These are phyloP conservation scores for Austroboletus eburneus DNA, from an alignment of 768 basidiomycete genomes.

Conservation along the genomic window DNA sequence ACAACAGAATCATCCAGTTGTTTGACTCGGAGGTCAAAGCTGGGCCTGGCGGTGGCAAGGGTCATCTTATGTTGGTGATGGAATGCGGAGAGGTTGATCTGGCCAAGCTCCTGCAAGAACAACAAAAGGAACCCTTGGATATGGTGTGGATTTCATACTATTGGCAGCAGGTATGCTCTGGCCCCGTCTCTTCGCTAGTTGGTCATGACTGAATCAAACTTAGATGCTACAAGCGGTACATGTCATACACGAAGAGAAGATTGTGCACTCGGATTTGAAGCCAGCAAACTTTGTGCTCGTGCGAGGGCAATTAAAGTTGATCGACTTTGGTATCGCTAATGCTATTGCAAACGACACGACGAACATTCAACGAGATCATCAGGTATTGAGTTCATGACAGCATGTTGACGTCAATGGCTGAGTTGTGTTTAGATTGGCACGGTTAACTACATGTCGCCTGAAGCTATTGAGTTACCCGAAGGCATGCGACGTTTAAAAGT, in stretches of 20 bases:
- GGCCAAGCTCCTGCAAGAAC: slow-evolving; percentile 76
- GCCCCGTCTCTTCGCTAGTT: not conserved
- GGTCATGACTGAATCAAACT: not conserved
- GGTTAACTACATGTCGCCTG: slow-evolving; percentile 98
- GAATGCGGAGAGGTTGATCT: slow-evolving; percentile 96
- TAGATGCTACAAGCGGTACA: slow-evolving; percentile 99
- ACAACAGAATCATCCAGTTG: slow-evolving; percentile 85
- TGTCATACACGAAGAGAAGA: slow-evolving; percentile 96
- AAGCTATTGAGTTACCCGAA: slow-evolving; percentile 87
- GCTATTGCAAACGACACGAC: slow-evolving; percentile 98
- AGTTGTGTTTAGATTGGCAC: slow-evolving; percentile 71
- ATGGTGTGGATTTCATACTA: slow-evolving; percentile 94
- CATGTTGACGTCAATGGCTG: not conserved
- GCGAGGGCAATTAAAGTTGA: slow-evolving; percentile 90
- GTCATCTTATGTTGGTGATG: slow-evolving; percentile 84
- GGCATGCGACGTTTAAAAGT: slow-evolving; percentile 90
- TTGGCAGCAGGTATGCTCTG: slow-evolving; percentile 82
- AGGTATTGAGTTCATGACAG: slow-evolving; percentile 44
- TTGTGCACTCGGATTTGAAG: slow-evolving; percentile 97
- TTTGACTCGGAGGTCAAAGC: slow-evolving; percentile 84
- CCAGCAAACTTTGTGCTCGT: slow-evolving; percentile 98
- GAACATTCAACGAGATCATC: slow-evolving; percentile 94
- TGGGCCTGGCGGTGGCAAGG: slow-evolving; percentile 62
- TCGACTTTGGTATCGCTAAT: slow-evolving; percentile 99
- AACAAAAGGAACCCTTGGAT: slow-evolving; percentile 78